Evolutionary conservation across 768 basidiomycete genomes (phyloP).

Genomic region (Trametes maxima): DNA sequence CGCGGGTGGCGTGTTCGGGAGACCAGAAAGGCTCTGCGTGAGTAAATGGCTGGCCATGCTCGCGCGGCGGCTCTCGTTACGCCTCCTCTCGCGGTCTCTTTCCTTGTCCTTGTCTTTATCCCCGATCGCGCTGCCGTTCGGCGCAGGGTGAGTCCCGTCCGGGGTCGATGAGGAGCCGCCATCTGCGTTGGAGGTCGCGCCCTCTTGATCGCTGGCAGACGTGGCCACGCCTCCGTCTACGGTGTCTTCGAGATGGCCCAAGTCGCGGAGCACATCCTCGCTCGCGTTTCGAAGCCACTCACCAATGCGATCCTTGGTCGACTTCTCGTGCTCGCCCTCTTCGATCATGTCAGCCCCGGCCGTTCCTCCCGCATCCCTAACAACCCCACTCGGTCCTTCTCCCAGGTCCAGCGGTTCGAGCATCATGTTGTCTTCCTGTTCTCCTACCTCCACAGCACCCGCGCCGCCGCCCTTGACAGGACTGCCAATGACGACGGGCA

Average conservation of each 20-base stretch:
- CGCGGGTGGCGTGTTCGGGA: constrained; percentile 43
- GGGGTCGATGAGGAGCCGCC: constrained; percentile 5
- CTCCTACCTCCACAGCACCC: neutral
- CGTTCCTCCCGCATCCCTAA: neutral
- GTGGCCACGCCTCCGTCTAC: neutral
- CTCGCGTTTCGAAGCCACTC: constrained; percentile 17
- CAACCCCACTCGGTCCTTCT: neutral
- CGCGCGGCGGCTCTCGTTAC: constrained; percentile 52
- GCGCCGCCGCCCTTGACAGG: constrained; percentile 42
- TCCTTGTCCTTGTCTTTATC: constrained; percentile 14
- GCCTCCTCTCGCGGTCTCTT: constrained; percentile 31
- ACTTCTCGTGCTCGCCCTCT: neutral
- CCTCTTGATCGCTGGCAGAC: neutral
- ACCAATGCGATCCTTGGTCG: constrained; percentile 16
- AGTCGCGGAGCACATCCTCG: constrained; percentile 13
- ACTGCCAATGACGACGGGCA: constrained; percentile 49
- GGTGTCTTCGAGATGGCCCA: constrained; percentile 1
- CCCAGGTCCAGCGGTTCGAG: neutral
- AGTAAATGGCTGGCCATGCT: constrained; percentile 63
- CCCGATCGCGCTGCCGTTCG: constrained; percentile 6
- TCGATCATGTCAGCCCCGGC: neutral
- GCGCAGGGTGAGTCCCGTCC: neutral
- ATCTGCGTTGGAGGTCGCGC: neutral
- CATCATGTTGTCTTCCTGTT: neutral
- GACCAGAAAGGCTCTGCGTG: constrained; percentile 59